A percentile compares a stretch with the other conserved stretches of the same genome.
These are phyloP conservation scores for Penicillium mononematosum DNA, from an alignment of 495 filamentous ascomycete genomes.

Conservation along the genomic window DNA sequence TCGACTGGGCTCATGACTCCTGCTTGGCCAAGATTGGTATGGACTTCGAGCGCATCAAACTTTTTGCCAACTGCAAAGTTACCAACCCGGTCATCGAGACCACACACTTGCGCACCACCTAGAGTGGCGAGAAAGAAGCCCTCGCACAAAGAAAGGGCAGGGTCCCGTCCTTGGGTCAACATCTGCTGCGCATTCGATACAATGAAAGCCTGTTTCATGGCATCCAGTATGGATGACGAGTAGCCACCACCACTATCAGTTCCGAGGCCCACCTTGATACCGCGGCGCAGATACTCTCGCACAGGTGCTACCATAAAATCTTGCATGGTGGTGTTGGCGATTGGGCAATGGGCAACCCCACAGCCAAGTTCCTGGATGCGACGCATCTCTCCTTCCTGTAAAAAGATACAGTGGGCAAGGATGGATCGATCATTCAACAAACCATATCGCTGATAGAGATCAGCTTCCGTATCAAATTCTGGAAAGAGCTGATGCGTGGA, in stretches of 20 bases:
- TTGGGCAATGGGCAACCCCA: constrained; percentile 63
- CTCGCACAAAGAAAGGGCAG: constrained; percentile 50
- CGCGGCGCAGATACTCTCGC: constrained; percentile 53
- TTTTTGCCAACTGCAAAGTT: constrained; percentile 60
- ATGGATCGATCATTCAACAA: constrained; percentile 56
- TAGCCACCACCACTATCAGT: constrained; percentile 68
- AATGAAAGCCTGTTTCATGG: constrained; percentile 60
- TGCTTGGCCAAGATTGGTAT: constrained; percentile 30
- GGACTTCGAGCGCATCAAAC: constrained; percentile 63
- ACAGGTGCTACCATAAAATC: constrained; percentile 62
- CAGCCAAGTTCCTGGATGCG: constrained; percentile 48
- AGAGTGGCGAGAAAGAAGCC: constrained; percentile 62
- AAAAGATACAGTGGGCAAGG: constrained; percentile 63
- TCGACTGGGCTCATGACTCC: constrained; percentile 54
- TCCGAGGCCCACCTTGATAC: constrained; percentile 64
- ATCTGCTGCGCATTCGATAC: constrained; percentile 56
- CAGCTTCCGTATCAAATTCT: constrained; percentile 49
- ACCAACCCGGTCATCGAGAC: constrained; percentile 55
- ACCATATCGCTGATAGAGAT: constrained; percentile 54
- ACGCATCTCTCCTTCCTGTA: constrained; percentile 53
- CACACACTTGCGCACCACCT: constrained; percentile 61
- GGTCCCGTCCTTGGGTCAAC: constrained; percentile 46
- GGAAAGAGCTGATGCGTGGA: constrained; percentile 55
- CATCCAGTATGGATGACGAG: constrained; percentile 57
- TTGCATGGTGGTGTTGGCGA: constrained; percentile 62